Percentiles rank a stretch among this genome's conserved stretches.
Conservation (phyloP, 1,284 basidiomycete genomes). For the Somion occarium region DNA sequence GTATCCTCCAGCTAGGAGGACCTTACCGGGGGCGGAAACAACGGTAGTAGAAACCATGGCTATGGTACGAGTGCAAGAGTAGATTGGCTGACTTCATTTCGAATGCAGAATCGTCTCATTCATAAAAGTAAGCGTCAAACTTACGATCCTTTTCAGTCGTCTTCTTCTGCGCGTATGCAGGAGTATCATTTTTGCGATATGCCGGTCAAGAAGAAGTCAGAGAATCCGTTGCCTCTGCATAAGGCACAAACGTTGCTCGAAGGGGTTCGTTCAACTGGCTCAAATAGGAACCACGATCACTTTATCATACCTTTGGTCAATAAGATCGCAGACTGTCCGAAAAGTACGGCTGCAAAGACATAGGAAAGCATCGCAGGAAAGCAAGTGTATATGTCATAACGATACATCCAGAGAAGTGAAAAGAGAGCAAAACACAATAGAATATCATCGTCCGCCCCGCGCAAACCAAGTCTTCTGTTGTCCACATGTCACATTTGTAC, state of each 20-base stretch:
- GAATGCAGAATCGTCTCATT: neutral
- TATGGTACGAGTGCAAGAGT: neutral
- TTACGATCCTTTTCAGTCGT: too few species aligned
- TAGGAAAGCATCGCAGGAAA: neutral
- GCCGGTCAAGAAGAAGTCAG: too few species aligned
- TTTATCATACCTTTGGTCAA: too few species aligned
- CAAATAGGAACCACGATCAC: neutral
- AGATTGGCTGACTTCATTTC: neutral
- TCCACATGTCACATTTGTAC: constrained; percentile 84
- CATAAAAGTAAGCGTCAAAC: neutral
- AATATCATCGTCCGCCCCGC: constrained; percentile 37
- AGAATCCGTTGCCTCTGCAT: too few species aligned
- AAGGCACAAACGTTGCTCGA: too few species aligned
- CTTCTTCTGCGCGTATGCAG: too few species aligned
- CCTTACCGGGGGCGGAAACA: constrained; percentile 93
- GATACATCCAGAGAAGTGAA: neutral
- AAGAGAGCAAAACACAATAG: neutral
- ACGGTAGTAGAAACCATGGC: constrained; percentile 48
- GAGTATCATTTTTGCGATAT: too few species aligned
- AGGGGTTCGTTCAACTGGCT: too few species aligned
- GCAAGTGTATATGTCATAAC: neutral
- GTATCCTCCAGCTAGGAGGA: constrained; percentile 91
- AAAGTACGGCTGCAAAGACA: neutral
- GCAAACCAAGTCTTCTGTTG: constrained; percentile 89
- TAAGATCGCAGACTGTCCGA: too few species aligned